Conservation (phyloP, 441 rosid species). For the Flueggea neowawraea region DNA sequence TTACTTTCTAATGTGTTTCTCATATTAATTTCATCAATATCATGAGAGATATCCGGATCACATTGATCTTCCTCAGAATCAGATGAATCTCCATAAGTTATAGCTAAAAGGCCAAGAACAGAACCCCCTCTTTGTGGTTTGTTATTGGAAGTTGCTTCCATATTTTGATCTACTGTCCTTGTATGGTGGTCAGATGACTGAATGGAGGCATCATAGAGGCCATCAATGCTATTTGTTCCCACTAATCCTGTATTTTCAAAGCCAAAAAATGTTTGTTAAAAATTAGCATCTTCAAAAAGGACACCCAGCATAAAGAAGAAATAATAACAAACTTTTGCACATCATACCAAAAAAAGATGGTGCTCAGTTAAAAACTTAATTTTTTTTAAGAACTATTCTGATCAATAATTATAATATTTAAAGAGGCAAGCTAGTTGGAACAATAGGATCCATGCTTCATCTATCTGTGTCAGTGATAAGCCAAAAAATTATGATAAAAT, state of each 20-base stretch:
- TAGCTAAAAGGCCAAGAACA: conserved; percentile 82
- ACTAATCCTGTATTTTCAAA: conserved; percentile 41
- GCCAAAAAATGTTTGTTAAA: conserved; percentile 14
- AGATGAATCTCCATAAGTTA: conserved; percentile 84
- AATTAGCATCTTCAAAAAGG: conserved; percentile 5
- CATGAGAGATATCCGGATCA: conserved; percentile 32
- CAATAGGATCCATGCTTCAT: no score
- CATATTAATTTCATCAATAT: conserved; percentile 25
- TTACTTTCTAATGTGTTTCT: conserved; percentile 28
- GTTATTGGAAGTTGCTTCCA: conserved; percentile 27
- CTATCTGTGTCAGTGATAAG: no score
- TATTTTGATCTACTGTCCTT: conserved; percentile 32
- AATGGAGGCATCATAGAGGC: conserved; percentile 47
- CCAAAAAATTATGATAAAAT: no score
- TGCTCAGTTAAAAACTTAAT: no score
- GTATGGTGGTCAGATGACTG: conserved; percentile 33
- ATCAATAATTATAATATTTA: no score
- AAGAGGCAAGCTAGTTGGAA: no score
- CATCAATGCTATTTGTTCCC: conserved; percentile 27
- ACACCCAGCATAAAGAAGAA: conserved; percentile 2
- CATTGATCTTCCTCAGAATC: conserved; percentile 83
- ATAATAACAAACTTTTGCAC: background rate
- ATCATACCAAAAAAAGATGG: background rate
- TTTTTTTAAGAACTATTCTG: no score
- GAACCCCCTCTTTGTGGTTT: conserved; percentile 30